Evolutionary conservation across 306 rosid genomes (phyloP), one percentile per base, ranked within the genome.

Genomic region (Nissolia schottii): DNA sequence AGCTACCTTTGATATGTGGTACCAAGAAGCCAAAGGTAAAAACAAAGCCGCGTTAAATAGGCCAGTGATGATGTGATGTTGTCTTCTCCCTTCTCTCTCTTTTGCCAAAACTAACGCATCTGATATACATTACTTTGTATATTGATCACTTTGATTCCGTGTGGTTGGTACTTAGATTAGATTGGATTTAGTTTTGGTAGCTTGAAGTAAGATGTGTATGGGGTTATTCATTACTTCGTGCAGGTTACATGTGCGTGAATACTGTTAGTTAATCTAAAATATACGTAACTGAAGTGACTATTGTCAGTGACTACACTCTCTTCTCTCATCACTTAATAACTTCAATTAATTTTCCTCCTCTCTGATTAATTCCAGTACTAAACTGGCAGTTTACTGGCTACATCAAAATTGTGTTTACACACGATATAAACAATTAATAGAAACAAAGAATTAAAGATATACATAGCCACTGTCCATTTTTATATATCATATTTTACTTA

Each of bases 201-300:
- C 72, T 62, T 29, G 54, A 64, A 60, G 32, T 70, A 13, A 59
- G 37, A 38, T 29, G 48, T 25, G n/a, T n/a, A n/a, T n/a, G n/a
- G n/a, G 67, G 40, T 67, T 16, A 46, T 51, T 77, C 27, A 70
- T 64, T 48, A 64, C 35, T 48, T 61, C 49, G 20, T 74, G 34
- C 13, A 68, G 73, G 68, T 41, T 55, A 20, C 20, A 46, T 37
- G 46, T 19, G 22, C 12, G 69, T 23, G 60, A 46, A 7, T 37
- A 49, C 53, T 79, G 75, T 79, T 71, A 75, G 73, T 34, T 79
- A 50, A n/a, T 12, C 18, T 78, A 71, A 63, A 70, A 71, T 76
- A 37, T 68, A 58, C 75, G 84, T 74, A 71, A 83, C 68, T 81
- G 86, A 87, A 78, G 78, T 83, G 89, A 85, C 81, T 65, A 61